These are phyloP conservation scores for Pythium brachiatum DNA, from an alignment of 352 stramenopile genomes.

Conservation along the genomic window DNA sequence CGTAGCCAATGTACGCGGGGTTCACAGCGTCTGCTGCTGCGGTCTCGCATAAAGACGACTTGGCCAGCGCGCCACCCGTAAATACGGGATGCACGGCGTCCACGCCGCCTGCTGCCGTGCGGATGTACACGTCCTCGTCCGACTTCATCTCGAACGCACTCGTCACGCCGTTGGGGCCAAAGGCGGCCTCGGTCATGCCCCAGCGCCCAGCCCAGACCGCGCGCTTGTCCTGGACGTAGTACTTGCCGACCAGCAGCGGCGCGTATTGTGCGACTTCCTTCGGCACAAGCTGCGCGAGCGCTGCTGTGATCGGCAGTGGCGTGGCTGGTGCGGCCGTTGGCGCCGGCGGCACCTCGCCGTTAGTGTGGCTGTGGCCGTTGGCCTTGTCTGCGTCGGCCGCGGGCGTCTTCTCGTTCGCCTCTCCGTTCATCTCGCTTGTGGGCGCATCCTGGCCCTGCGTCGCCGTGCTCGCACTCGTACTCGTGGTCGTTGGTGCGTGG, in stretches of 20 bases:
- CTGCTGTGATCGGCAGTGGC: conserved; percentile 5
- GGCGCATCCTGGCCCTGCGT: neutral
- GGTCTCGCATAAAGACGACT: conserved; percentile 53
- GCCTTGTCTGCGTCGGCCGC: neutral
- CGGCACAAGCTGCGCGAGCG: conserved; percentile 35
- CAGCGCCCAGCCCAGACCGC: conserved; percentile 77
- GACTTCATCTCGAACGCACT: conserved; percentile 88
- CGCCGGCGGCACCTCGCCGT: neutral
- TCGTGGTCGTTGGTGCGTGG: neutral
- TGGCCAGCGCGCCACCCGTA: conserved; percentile 39
- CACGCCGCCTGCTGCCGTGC: conserved; percentile 30
- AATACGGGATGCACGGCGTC: conserved; percentile 54
- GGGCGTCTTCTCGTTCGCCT: neutral
- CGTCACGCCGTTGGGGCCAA: conserved; percentile 68
- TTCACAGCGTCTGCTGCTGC: conserved; percentile 35
- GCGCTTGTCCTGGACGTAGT: conserved; percentile 82
- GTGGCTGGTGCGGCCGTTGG: neutral
- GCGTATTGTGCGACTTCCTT: conserved; percentile 66
- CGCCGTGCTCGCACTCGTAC: neutral
- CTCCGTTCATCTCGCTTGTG: conserved; percentile 3
- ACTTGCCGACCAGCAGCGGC: conserved; percentile 74
- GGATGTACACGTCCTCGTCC: conserved; percentile 73
- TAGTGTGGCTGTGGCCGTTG: neutral
- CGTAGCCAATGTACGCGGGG: conserved; percentile 65
- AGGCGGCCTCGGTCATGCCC: conserved; percentile 84